Percentiles rank a stretch among this genome's conserved stretches.
phyloP scores from a whole-genome alignment of 1,284 basidiomycete species.

The Tremellales sp. region DNA sequence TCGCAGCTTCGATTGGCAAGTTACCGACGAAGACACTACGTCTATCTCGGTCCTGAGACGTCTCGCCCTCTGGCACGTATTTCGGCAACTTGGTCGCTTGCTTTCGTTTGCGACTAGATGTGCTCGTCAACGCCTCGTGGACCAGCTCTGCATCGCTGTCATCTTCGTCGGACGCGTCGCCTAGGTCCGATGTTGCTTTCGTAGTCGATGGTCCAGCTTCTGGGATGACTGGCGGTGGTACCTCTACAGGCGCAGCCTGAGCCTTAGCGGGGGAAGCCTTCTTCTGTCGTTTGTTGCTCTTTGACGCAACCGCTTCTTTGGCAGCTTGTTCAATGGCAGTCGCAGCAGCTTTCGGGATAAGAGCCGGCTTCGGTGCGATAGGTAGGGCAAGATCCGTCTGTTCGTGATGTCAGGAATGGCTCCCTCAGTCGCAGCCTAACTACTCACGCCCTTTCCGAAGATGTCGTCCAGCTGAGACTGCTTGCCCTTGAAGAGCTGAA shows the following conservation, averaged over 20 bases:
- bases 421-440: not conserved
- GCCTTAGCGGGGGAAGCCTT: slow-evolving; percentile 10
- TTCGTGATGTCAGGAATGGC: not conserved
- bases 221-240: slow-evolving; percentile 10
- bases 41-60: slow-evolving; percentile 63
- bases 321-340: slow-evolving; percentile 13
- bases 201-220: slow-evolving; percentile 10
- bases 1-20: slow-evolving; percentile 68
- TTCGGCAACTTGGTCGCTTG: slow-evolving; percentile 12
- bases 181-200: slow-evolving; percentile 15
- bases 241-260: slow-evolving; percentile 20
- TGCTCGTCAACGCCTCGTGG: slow-evolving; percentile 45
- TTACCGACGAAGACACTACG: slow-evolving; percentile 95
- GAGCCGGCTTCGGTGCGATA: slow-evolving; percentile 21
- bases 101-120: slow-evolving; percentile 14
- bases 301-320: slow-evolving; percentile 6
- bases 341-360: slow-evolving; percentile 13
- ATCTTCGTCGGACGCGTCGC: slow-evolving; percentile 20
- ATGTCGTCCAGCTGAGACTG: slow-evolving; percentile 46
- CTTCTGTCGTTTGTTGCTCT: slow-evolving; percentile 8
- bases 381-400: not conserved
- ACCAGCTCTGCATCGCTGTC: slow-evolving; percentile 32
- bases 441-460: slow-evolving; percentile 48
- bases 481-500: slow-evolving; percentile 26
- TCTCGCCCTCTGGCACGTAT: slow-evolving; percentile 63